Evolutionary conservation across 2,329 filamentous ascomycete genomes (phyloP).

Genomic region (Aspergillus aculeatinus): DNA sequence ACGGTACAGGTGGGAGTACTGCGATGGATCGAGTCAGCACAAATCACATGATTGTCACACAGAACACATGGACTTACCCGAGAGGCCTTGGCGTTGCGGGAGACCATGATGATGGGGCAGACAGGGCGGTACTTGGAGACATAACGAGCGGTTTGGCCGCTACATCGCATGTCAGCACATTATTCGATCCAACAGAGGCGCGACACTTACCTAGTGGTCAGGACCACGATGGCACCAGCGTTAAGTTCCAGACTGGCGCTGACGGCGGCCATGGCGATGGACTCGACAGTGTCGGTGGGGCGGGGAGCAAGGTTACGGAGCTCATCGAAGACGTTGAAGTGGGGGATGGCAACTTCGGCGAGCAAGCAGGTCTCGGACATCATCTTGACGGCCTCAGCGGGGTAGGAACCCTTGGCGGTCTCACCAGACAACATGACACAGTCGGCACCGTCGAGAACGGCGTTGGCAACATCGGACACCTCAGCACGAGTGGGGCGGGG

Average conservation of each 20-base stretch:
- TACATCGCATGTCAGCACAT: slow-evolving; percentile 35
- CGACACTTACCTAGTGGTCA: slow-evolving; percentile 72
- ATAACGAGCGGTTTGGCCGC: slow-evolving; percentile 89
- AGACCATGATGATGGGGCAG: slow-evolving; percentile 99
- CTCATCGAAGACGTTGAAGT: slow-evolving; percentile 96
- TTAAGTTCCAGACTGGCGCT: slow-evolving; percentile 94
- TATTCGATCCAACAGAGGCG: background rate
- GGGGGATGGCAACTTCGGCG: slow-evolving; percentile 95
- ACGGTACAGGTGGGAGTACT: slow-evolving; percentile 91
- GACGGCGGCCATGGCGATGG: slow-evolving; percentile 94
- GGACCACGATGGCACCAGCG: slow-evolving; percentile 90
- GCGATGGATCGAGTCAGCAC: slow-evolving; percentile 17
- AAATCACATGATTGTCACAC: background rate
- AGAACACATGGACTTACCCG: slow-evolving; percentile 52
- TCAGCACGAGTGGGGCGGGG: slow-evolving; percentile 95
- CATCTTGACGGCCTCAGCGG: slow-evolving; percentile 86
- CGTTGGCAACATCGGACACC: slow-evolving; percentile 97
- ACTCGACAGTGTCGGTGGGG: slow-evolving; percentile 85
- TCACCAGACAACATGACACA: slow-evolving; percentile 99
- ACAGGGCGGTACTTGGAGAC: slow-evolving; percentile 98
- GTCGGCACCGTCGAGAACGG: slow-evolving; percentile 94
- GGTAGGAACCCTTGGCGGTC: slow-evolving; percentile 97
- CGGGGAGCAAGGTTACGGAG: slow-evolving; percentile 78
- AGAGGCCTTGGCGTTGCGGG: slow-evolving; percentile 77
- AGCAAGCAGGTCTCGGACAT: slow-evolving; percentile 98